Base-by-base conservation (phyloP, 495 filamentous ascomycete species). In the Hypoxylon intermedium region DNA sequence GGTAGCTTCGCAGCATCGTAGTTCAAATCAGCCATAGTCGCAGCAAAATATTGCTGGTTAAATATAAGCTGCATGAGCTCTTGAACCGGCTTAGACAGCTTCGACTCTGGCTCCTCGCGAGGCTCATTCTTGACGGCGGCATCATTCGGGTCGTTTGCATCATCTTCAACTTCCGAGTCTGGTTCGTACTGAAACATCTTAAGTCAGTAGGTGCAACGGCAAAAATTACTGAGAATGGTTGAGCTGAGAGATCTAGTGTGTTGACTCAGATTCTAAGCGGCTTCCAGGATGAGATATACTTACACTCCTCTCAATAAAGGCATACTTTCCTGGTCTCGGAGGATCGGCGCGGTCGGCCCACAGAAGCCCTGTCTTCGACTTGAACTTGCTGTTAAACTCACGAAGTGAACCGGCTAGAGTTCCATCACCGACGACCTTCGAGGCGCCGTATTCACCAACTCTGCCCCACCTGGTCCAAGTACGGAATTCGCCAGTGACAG, bases 1-100 rank as follows among this genome's bases (percentile, higher is more conserved):
- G 92, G 91, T 9, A 96, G 72, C 68, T 94, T 94, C 40, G 85
- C 74, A 0, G 83, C 82, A 60, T 95, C 88, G 66, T 94, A 95
- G 9, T 87, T 87, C 68, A 94, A 77, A 2, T 82, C 79, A 1
- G 76, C 72, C 84, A 95, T 85, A 2, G 84, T 78, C 2, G 77
- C 75, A n/a, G 79, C 69, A 70, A 91, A 87, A 63, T 86, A 82
- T 33, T 86, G 65, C 49, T 82, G 76, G 64, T 94, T 93, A 80
- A 96, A 96, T 55, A 96, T 93, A 52, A 96, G 82, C 28, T 83
- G 66, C 79, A 95, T 87, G 11, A 96, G 75, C 5, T 80, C 70
- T 58, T 92, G 87, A 4, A 89, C 69, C 0, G 82, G 78, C 9
- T 74, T 74, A 0, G 80, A 59, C 5, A 95, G 73, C n/a, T 76